Evolutionary conservation across 257 asterid species (phyloP), one percentile per base, ranked within the genome.

Genomic region (Gentiana macrophylla): DNA sequence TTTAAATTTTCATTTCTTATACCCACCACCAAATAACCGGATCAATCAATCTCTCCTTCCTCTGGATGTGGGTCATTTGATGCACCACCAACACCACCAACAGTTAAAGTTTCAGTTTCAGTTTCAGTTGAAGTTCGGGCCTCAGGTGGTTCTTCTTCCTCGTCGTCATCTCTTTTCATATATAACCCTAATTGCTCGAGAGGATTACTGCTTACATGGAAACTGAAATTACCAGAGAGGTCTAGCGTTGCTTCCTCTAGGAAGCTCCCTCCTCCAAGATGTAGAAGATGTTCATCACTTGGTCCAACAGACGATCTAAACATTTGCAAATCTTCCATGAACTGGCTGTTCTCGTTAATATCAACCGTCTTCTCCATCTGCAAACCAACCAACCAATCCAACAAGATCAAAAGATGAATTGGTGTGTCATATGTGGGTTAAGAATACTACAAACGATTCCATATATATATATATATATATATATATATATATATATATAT

Each of bases 331-430:
- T 80, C 93, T 67, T 79, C 87, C 82, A 86, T 71, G 67, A 71
- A 83, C 62, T 60, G 95, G 62, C 77, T 71, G 53, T 69, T 77
- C 72, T 83, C 95, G 43, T 79, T 80, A 59, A 86, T 86, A 46
- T 84, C 92, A 12, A 86, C 92, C 0, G 96, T 86, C 72, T 79
- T 86, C 73, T 79, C 94, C 92, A 86, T 84, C 96, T 84, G 75
- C 62, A 52, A n/a, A n/a, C n/a, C n/a, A n/a, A n/a, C n/a, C n/a
- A n/a, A n/a, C n/a, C n/a, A n/a, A n/a, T n/a, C n/a, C n/a, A n/a
- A n/a, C n/a, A 36, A 35, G 4, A 33, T 15, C 37, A 58, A 34
- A 13, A 52, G 7, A 44, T 51, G 8, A 49, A 52, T 15, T 10
- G 36, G 7, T 43, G 46, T 36, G 5, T n/a, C n/a, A n/a, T n/a